Evolutionary conservation across 1,284 basidiomycete genomes (phyloP).

Genomic region (Ceratorhiza oryzae-sativae): DNA sequence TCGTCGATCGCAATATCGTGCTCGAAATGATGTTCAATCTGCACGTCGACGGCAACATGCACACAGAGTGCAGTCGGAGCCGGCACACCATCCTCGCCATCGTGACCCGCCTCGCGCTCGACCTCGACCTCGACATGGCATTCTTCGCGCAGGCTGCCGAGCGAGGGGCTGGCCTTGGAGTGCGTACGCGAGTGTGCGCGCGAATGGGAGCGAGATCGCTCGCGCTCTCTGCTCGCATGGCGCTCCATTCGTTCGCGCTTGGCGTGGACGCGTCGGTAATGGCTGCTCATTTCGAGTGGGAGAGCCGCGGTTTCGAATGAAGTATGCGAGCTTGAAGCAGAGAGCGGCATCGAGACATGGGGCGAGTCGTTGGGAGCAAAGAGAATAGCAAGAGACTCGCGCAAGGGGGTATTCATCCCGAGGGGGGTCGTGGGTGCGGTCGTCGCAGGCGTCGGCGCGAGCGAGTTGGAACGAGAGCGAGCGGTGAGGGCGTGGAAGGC

Average conservation of each 20-base stretch:
- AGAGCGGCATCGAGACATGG: constrained; percentile 3
- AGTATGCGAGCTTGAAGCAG: constrained; percentile 2
- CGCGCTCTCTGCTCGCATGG: constrained; percentile 7
- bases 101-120: constrained; percentile 10
- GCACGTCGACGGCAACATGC: constrained; percentile 19
- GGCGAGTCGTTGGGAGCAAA: neutral
- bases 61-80: neutral
- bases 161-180: constrained; percentile 19
- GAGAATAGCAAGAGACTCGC: constrained; percentile 12
- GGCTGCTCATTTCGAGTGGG: constrained; percentile 30
- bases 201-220: constrained; percentile 22
- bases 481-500: constrained; percentile 31
- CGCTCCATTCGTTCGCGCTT: constrained; percentile 33
- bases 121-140: neutral
- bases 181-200: constrained; percentile 18
- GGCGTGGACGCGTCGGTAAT: constrained; percentile 29
- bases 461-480: constrained; percentile 34
- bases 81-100: constrained; percentile 12
- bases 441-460: constrained; percentile 9
- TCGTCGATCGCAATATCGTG: constrained; percentile 12
- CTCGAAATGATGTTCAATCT: neutral
- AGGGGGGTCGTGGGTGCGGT: constrained; percentile 27
- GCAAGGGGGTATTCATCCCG: neutral
- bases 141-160: constrained; percentile 19
- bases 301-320: constrained; percentile 6